A percentile compares a stretch with the other conserved stretches of the same genome.
phyloP scores from a whole-genome alignment of 176 grass and related monocot genomes.

The Alloteropsis semialata region DNA sequence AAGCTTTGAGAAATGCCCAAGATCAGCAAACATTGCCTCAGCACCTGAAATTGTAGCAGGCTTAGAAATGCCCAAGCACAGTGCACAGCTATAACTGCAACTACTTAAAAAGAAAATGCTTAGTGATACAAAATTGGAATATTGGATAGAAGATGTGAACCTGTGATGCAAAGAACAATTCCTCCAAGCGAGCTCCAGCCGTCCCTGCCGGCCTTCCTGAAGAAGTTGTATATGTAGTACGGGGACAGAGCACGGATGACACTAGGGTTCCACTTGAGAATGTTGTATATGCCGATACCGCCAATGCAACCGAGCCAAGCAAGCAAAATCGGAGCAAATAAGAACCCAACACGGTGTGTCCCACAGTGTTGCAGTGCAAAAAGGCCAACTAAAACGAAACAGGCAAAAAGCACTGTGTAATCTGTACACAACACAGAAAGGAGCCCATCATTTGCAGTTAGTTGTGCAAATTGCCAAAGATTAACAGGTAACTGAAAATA shows the following conservation, averaged over 20 bases:
- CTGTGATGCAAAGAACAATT: constrained; percentile 94
- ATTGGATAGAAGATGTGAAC: constrained; percentile 36
- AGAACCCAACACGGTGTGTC: constrained; percentile 74
- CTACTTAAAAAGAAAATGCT: constrained; percentile 1
- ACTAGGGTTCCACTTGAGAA: constrained; percentile 72
- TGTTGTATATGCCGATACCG: constrained; percentile 81
- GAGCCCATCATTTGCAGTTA: not conserved
- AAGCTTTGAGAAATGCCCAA: constrained; percentile 86
- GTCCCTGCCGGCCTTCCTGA: constrained; percentile 78
- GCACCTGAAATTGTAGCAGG: constrained; percentile 47
- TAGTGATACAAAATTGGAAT: not conserved
- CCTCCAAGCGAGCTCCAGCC: constrained; percentile 92
- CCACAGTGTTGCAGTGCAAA: constrained; percentile 88
- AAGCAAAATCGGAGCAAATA: constrained; percentile 89
- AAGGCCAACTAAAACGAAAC: constrained; percentile 55
- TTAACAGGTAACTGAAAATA: not conserved
- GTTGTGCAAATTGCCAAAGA: not conserved
- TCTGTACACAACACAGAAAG: constrained; percentile 35
- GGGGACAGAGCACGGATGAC: constrained; percentile 79
- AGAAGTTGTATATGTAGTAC: constrained; percentile 89
- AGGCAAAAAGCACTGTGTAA: constrained; percentile 68
- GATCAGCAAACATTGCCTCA: constrained; percentile 97
- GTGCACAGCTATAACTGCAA: not conserved
- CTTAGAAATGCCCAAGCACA: constrained; percentile 54
- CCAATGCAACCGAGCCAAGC: constrained; percentile 82